Base-by-base conservation (phyloP, 306 rosid species). In the Inga laurina region DNA sequence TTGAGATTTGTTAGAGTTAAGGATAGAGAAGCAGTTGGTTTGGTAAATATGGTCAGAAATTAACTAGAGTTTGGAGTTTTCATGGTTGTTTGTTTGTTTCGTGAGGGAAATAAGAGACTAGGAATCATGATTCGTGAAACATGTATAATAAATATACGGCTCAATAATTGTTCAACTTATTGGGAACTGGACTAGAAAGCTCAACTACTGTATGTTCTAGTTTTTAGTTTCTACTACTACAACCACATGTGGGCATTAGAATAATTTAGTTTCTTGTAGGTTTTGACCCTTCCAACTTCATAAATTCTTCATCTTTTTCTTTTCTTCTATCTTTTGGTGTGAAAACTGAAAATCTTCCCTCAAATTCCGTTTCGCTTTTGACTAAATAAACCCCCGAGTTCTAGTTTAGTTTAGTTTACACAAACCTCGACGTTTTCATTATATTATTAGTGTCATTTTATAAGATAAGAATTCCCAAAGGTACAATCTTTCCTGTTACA, bases 341-440 rank as follows among this genome's bases (percentile, higher is more conserved):
- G 9, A 39, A 5, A 39, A 39, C 43, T 11, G 14, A 43, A n/a
- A 71, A 44, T 71, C 35, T 43, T 72, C 59, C 76, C 76, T 46
- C 76, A 72, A 72, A 45, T 72, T 72, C 76, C 59, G 76, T 72
- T 46, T 71, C 1, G 76, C 76, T 72, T 45, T 72, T 72, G 76
- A 72, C 76, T 45, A 46, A 44, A n/a, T 9, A 21, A 8, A 5
- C 16, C 14, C 0, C 22, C 5, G 21, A 8, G 8, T 64, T 14
- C 6, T 7, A 54, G 52, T 49, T 59, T 22, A 59, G 66, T 59
- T 59, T 22, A 22, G 66, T 22, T 70, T 22, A 43, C 75, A 71
- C 54, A 43, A 11, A 71, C 35, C 75, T 22, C 75, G 30, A 71
- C 10, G 54, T 44, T 44, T 9, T 39, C 14, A 19, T 3, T 64